Percentiles rank a stretch among this genome's conserved stretches.
Evolutionary conservation across 23 red algal genomes (phyloP).

Genomic region (Pyropia yezoensis): DNA sequence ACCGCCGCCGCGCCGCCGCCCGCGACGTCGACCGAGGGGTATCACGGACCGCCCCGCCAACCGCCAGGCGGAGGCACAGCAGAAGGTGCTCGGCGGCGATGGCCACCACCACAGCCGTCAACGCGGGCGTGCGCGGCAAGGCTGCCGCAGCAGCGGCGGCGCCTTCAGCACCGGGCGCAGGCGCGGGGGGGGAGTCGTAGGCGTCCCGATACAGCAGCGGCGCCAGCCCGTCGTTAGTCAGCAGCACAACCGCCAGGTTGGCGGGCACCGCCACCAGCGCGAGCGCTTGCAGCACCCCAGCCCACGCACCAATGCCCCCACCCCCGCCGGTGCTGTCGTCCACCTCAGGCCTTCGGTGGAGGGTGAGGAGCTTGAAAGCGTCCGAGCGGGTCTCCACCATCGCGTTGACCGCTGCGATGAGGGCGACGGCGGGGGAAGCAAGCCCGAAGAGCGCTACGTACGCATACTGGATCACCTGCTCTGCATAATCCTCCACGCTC

Average conservation of each 20-base stretch:
- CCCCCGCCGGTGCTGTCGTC: slow-evolving; percentile 15
- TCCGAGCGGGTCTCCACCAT: slow-evolving; percentile 48
- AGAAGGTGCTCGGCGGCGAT: slow-evolving; percentile 48
- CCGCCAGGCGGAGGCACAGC: slow-evolving; percentile 17
- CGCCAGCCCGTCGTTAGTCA: slow-evolving; percentile 34
- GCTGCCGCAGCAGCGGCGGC: no score
- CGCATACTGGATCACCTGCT: slow-evolving; percentile 59
- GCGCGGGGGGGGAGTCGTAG: slow-evolving; percentile 13
- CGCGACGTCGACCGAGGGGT: slow-evolving; percentile 22
- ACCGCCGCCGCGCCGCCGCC: slow-evolving; percentile 33
- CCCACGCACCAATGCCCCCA: slow-evolving; percentile 44
- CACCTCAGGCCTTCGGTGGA: slow-evolving; percentile 33
- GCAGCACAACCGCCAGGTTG: slow-evolving; percentile 29
- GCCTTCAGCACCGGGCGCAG: neutral
- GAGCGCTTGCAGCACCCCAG: slow-evolving; percentile 23
- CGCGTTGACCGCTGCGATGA: slow-evolving; percentile 53
- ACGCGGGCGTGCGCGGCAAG: no score
- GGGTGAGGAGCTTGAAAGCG: slow-evolving; percentile 41
- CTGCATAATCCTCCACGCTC: slow-evolving; percentile 36
- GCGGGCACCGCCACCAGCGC: slow-evolving; percentile 32
- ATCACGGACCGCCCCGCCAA: slow-evolving; percentile 27
- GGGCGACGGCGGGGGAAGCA: slow-evolving; percentile 35
- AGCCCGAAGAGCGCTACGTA: slow-evolving; percentile 51
- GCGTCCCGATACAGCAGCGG: slow-evolving; percentile 13
- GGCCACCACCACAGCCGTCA: slow-evolving; percentile 9